These are phyloP conservation scores for Penicillium roqueforti DNA, from an alignment of 495 filamentous ascomycete species.

Conservation along the genomic window DNA sequence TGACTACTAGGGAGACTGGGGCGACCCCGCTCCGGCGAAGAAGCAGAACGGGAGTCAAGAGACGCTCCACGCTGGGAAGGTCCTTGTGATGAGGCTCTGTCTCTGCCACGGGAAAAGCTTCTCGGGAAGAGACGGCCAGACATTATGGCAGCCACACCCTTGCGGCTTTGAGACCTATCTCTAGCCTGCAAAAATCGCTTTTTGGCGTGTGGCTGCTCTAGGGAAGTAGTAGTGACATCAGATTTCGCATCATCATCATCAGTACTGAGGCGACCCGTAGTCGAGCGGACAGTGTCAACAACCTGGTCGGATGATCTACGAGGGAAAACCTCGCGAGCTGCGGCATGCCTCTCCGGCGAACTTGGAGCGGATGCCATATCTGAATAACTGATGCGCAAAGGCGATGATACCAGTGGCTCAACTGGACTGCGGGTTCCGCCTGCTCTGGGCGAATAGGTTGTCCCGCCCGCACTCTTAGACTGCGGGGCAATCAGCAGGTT, in stretches of 20 bases:
- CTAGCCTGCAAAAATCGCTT: constrained; percentile 12
- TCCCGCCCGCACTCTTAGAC: constrained; percentile 42
- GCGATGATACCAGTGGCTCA: constrained; percentile 25
- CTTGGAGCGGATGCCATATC: constrained; percentile 24
- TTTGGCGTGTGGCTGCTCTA: constrained; percentile 9
- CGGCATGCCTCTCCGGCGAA: constrained; percentile 20
- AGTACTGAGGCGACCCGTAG: neutral
- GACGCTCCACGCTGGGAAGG: constrained; percentile 47
- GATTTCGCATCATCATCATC: constrained; percentile 15
- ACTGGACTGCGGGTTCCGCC: constrained; percentile 16
- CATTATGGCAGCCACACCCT: constrained; percentile 39
- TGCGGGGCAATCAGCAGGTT: constrained; percentile 27
- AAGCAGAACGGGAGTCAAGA: constrained; percentile 60
- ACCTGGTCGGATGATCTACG: constrained; percentile 24
- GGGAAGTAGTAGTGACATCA: constrained; percentile 18
- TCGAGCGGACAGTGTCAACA: constrained; percentile 4
- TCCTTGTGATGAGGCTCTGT: constrained; percentile 42
- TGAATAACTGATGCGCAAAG: constrained; percentile 22
- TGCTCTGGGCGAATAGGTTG: constrained; percentile 16
- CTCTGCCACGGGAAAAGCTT: constrained; percentile 38
- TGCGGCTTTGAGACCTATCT: constrained; percentile 26
- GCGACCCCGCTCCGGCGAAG: constrained; percentile 39
- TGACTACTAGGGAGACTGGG: constrained; percentile 56
- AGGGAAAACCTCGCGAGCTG: constrained; percentile 9
- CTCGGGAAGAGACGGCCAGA: constrained; percentile 33